A percentile compares a stretch with the other conserved stretches of the same genome.
Evolutionary conservation across 2,329 filamentous ascomycete genomes (phyloP).

Genomic region (Xylogone sp.): DNA sequence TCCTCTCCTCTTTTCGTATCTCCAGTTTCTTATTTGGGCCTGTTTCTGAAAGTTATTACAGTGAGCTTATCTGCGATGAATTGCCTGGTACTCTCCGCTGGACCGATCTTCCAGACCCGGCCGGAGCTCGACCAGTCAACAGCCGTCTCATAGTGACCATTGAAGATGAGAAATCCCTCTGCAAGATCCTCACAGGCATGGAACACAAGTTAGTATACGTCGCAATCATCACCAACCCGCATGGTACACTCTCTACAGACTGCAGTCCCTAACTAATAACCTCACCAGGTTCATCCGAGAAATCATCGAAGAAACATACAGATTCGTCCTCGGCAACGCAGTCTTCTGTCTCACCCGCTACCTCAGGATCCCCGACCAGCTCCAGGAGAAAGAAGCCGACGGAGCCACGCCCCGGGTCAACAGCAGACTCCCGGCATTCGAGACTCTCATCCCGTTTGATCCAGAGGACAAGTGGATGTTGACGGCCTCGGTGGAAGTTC

Average conservation of each 20-base stretch:
- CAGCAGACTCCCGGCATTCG: conserved; percentile 40
- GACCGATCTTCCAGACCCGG: conserved; percentile 58
- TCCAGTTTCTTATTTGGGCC: background rate
- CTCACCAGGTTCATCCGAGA: conserved; percentile 24
- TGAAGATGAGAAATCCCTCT: conserved; percentile 37
- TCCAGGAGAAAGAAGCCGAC: conserved; percentile 21
- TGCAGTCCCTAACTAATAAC: no score
- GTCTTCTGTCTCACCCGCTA: conserved; percentile 24
- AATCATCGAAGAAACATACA: conserved; percentile 17
- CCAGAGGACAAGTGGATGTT: conserved; percentile 50
- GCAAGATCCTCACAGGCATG: conserved; percentile 47
- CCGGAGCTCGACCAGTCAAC: conserved; percentile 19
- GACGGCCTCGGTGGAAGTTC: conserved; percentile 48
- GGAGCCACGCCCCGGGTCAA: conserved; percentile 19
- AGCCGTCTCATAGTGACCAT: conserved; percentile 23
- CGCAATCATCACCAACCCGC: no score
- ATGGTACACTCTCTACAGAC: no score
- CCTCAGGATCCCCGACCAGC: conserved; percentile 17
- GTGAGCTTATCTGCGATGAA: conserved; percentile 34
- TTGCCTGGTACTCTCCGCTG: conserved; percentile 49
- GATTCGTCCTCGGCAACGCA: conserved; percentile 23
- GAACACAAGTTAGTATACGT: conserved; percentile 48
- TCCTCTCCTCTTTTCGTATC: background rate
- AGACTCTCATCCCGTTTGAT: conserved; percentile 44
- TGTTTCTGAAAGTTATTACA: conserved; percentile 6